A percentile compares a stretch with the other conserved stretches of the same genome.
Evolutionary conservation across 306 rosid genomes (phyloP).

Genomic region (Gillenia trifoliata): DNA sequence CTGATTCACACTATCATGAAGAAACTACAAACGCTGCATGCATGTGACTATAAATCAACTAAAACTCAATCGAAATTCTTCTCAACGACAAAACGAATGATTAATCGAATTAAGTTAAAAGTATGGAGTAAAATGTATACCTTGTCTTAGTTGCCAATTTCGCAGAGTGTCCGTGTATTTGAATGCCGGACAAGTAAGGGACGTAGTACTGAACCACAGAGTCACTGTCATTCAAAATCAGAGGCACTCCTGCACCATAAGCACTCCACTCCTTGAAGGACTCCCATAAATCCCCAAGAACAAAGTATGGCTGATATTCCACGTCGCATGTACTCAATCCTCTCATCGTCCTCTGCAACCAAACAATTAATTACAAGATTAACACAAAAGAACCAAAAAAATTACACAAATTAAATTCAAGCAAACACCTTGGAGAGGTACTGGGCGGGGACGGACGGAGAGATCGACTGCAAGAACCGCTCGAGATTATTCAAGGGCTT

Average conservation of each 20-base stretch:
- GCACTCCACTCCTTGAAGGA: constrained; percentile 93
- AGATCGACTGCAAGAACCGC: constrained; percentile 62
- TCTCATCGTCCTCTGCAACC: constrained; percentile 55
- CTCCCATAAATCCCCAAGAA: constrained; percentile 83
- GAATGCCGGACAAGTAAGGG: constrained; percentile 82
- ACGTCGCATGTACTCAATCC: constrained; percentile 38
- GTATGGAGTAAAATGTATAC: constrained; percentile 27
- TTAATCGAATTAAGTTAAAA: neutral
- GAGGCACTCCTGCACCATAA: constrained; percentile 92
- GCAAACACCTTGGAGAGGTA: constrained; percentile 51
- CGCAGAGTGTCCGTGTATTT: constrained; percentile 49
- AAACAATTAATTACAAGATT: neutral
- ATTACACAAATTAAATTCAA: neutral
- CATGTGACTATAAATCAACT: neutral
- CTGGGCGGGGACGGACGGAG: constrained; percentile 65
- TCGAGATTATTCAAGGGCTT: constrained; percentile 57
- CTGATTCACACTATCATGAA: neutral
- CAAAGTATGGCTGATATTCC: constrained; percentile 69
- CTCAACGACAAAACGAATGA: neutral
- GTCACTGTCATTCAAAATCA: constrained; percentile 63
- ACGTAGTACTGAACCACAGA: constrained; percentile 80
- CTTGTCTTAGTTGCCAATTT: constrained; percentile 50
- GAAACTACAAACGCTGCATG: neutral
- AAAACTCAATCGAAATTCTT: neutral
- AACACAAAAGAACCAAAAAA: neutral